A percentile compares a stretch with the other conserved stretches of the same genome.
These are phyloP conservation scores for Phytophthora palmivora DNA, from an alignment of 352 stramenopile genomes.

Conservation along the genomic window DNA sequence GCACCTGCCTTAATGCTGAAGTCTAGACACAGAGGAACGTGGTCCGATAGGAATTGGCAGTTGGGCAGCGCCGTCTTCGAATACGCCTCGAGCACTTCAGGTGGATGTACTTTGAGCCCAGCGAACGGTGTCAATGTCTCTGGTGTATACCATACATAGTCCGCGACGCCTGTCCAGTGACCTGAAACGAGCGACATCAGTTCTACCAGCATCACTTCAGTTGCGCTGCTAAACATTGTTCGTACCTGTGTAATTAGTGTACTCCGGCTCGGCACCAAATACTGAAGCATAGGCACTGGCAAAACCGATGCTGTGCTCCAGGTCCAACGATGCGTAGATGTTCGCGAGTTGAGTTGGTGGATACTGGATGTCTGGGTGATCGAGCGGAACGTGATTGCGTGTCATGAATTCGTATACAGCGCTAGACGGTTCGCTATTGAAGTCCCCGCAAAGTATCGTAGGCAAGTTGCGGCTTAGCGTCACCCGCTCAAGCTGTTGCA, in stretches of 20 bases:
- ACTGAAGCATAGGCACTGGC: constrained; percentile 96
- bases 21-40: constrained; percentile 94
- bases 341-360: constrained; percentile 66
- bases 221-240: background rate
- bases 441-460: constrained; percentile 98
- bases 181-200: constrained; percentile 41
- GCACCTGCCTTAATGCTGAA: constrained; percentile 82
- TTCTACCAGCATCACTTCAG: background rate
- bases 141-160: constrained; percentile 99
- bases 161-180: constrained; percentile 95
- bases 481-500: constrained; percentile 73
- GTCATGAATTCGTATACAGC: constrained; percentile 98
- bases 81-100: constrained; percentile 89
- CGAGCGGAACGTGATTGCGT: constrained; percentile 80
- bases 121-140: constrained; percentile 94
- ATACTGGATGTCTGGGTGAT: constrained; percentile 94
- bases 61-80: constrained; percentile 94
- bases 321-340: constrained; percentile 76
- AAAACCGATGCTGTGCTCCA: constrained; percentile 95
- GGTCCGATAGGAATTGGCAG: constrained; percentile 96
- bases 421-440: constrained; percentile 97
- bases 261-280: constrained; percentile 95
- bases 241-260: constrained; percentile 98
- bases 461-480: constrained; percentile 84
- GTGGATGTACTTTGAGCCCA: constrained; percentile 93